Base-by-base conservation (phyloP, 306 rosid genomes). In the Vigna nakashimae region DNA sequence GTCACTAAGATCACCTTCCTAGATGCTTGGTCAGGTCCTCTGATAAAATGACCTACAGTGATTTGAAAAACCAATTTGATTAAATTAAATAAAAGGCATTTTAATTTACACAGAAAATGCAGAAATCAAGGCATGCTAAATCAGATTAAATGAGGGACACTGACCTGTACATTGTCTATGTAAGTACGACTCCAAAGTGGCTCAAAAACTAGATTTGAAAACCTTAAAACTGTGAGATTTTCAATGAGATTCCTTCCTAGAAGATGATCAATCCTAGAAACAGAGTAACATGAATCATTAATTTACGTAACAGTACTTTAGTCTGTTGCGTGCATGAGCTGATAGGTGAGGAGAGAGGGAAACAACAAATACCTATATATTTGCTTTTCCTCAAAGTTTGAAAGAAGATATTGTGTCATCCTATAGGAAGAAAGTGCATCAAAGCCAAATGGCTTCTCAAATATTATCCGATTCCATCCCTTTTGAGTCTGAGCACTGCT, bases 261-360 rank as follows among this genome's bases (percentile, higher is more conserved):
- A 79, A 91, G 97, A 87, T 94, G 98, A 84, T 94, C 98, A 79
- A 94, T 94, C 90, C 98, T 94, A 91, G 75, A 68, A 91, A 66
- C 55, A 82, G 71, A 75, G 62, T 66, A 79, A 78, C 71, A 28
- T 62, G 55, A 65, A 66, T 69, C 65, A 79, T 72, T 69, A 62
- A 65, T 43, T 52, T 17, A 64, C 69, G 24, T 11, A 74, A 24
- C 49, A 71, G 24, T 57, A 63, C 74, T 53, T 40, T 58, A 60
- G 24, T 42, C 42, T 62, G 64, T 56, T 32, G 71, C 10, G 45
- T 63, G 66, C 75, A 75, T 56, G 42, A 78, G 68, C 22, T 51
- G 53, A 67, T 43, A 73, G 53, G 48, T 65, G 9, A 57, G 34
- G 71, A 56, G 60, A 71, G 51, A 68, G 72, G 69, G 66, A 51